Conservation (phyloP, 192 early-diverging fungal genomes). For the Hyaloraphidium curvatum region DNA sequence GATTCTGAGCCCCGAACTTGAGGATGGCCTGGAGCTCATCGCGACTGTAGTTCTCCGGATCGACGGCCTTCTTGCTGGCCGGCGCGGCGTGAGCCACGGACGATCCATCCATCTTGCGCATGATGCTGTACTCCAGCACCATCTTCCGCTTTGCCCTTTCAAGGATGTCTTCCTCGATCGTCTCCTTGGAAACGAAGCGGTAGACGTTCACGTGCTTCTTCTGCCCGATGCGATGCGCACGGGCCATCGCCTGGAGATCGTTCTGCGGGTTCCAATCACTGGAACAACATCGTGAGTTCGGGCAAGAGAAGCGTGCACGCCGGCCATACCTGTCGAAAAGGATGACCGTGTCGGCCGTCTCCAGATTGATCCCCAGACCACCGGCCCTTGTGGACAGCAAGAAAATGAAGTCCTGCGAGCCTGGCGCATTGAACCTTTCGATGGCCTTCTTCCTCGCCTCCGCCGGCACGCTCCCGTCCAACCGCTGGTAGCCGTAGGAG, state of each 20-base stretch:
- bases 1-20: conserved; percentile 95
- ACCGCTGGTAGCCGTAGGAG: conserved; percentile 72
- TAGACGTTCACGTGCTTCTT: conserved; percentile 95
- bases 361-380: conserved; percentile 89
- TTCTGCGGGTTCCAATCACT: conserved; percentile 82
- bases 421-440: conserved; percentile 92
- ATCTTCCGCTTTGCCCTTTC: conserved; percentile 98
- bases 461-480: conserved; percentile 78
- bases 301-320: background rate
- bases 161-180: conserved; percentile 95
- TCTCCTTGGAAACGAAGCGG: conserved; percentile 89
- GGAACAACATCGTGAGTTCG: background rate
- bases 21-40: conserved; percentile 88
- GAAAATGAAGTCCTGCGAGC: conserved; percentile 86
- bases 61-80: conserved; percentile 1
- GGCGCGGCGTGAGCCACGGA: too few relatives aligned
- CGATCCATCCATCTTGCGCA: conserved; percentile 81
- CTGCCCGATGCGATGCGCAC: conserved; percentile 96
- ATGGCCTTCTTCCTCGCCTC: conserved; percentile 89
- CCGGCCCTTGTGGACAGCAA: conserved; percentile 92
- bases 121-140: conserved; percentile 98
- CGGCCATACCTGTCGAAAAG: conserved; percentile 77
- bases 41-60: conserved; percentile 33
- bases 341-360: conserved; percentile 92
- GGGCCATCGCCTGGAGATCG: conserved; percentile 92